These are phyloP conservation scores for Trichophyton rubrum DNA, from an alignment of 2,329 filamentous ascomycete species.

Conservation along the genomic window DNA sequence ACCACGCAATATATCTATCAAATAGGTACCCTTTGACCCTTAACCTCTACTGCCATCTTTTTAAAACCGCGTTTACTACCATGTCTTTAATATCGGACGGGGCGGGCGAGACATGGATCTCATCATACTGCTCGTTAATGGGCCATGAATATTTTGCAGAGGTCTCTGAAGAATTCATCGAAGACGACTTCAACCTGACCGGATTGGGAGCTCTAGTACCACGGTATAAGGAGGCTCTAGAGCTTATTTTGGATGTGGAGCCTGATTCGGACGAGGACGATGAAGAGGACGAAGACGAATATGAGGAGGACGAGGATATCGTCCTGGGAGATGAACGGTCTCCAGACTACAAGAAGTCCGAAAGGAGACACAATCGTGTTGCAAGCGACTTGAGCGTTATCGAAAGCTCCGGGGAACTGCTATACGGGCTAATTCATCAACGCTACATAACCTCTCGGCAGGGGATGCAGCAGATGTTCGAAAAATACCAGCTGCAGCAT, in stretches of 20 bases:
- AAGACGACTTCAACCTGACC: slow-evolving; percentile 98
- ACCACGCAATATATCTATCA: neutral
- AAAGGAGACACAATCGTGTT: slow-evolving; percentile 72
- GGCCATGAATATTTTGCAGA: slow-evolving; percentile 99
- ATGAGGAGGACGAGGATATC: slow-evolving; percentile 57
- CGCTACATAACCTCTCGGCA: slow-evolving; percentile 93
- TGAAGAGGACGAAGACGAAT: slow-evolving; percentile 53
- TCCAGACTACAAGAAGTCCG: slow-evolving; percentile 36
- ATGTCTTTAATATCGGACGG: slow-evolving; percentile 33
- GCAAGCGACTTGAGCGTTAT: slow-evolving; percentile 89
- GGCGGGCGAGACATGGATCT: slow-evolving; percentile 84
- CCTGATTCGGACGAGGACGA: slow-evolving; percentile 70
- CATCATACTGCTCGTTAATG: slow-evolving; percentile 86
- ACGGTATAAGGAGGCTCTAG: slow-evolving; percentile 97
- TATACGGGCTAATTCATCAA: slow-evolving; percentile 96
- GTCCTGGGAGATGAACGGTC: slow-evolving; percentile 52
- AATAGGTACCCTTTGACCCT: neutral
- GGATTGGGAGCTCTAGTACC: slow-evolving; percentile 88
- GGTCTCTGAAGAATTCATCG: slow-evolving; percentile 97
- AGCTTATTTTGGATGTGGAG: slow-evolving; percentile 98
- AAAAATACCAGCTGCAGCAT: slow-evolving; percentile 95
- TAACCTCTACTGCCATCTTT: neutral
- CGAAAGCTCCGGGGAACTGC: slow-evolving; percentile 92
- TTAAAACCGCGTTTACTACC: slow-evolving; percentile 16
- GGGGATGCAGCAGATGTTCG: slow-evolving; percentile 97